Percentiles rank a stretch among this genome's conserved stretches.
Conservation (phyloP, 1,139 yeast genomes). For the Suhomyces bokatorum region DNA sequence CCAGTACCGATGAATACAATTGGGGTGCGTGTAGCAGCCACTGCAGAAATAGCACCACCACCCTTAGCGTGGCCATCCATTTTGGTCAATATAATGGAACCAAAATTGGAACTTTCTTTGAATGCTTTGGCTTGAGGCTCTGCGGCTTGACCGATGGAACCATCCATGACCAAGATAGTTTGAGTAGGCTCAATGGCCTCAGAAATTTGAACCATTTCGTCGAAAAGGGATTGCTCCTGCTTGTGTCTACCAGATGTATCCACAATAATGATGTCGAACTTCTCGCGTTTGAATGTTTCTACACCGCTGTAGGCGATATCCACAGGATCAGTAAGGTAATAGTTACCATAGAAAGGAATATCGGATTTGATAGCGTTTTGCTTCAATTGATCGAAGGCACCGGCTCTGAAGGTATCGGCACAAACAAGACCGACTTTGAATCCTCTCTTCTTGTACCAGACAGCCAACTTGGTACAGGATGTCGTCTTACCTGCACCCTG, state of each 20-base stretch:
- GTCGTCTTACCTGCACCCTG: conserved; percentile 99
- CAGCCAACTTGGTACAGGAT: conserved; percentile 94
- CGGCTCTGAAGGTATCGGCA: conserved; percentile 99
- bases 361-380: conserved; percentile 96
- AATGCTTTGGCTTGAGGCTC: conserved; percentile 93
- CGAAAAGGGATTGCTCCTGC: conserved; percentile 88
- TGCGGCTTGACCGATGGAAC: conserved; percentile 98
- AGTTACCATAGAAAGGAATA: conserved; percentile 93
- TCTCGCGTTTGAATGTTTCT: conserved; percentile 83
- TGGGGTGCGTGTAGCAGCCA: conserved; percentile 97
- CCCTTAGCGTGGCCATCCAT: conserved; percentile 99
- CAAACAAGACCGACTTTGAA: conserved; percentile 95
- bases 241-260: conserved; percentile 98
- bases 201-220: conserved; percentile 92
- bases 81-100: conserved; percentile 91
- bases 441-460: conserved; percentile 89
- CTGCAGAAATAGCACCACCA: conserved; percentile 99
- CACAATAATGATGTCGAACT: conserved; percentile 89
- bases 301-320: conserved; percentile 92
- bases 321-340: conserved; percentile 94
- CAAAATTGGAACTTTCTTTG: conserved; percentile 89
- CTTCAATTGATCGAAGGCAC: conserved; percentile 97
- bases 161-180: conserved; percentile 96
- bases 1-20: conserved; percentile 97
- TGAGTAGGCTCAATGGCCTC: conserved; percentile 86